Percentiles rank a stretch among this genome's conserved stretches.
These are phyloP conservation scores for Herpetomonas samuelpessoai DNA, from an alignment of 208 protist species.

Conservation along the genomic window DNA sequence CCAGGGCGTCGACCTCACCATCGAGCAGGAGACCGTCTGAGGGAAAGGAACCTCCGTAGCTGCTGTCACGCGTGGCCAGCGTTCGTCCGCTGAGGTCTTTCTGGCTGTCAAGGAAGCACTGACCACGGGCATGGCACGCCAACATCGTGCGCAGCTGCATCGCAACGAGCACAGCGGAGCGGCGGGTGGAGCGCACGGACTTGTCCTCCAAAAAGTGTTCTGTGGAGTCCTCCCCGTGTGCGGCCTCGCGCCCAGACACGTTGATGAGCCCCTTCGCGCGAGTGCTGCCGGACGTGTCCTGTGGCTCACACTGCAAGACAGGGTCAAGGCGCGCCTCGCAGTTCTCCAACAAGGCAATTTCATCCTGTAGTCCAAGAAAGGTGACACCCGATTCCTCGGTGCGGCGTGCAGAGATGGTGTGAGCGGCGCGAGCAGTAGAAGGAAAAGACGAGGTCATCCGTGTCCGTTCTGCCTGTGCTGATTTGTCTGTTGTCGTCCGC, in stretches of 20 bases:
- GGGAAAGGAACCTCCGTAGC: too few relatives aligned
- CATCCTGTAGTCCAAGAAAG: conserved; percentile 72
- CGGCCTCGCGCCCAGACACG: neutral
- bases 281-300: neutral
- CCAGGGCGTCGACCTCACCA: conserved; percentile 25
- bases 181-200: neutral
- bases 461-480: too few relatives aligned
- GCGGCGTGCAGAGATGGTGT: conserved; percentile 6
- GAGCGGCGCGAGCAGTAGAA: too few relatives aligned
- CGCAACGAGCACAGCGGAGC: conserved; percentile 6
- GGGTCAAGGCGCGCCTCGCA: conserved; percentile 54
- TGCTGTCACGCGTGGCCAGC: neutral
- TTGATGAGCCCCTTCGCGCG: conserved; percentile 6
- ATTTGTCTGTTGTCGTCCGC: conserved; percentile 33
- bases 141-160: conserved; percentile 49
- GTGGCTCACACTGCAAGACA: conserved; percentile 4
- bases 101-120: conserved; percentile 4
- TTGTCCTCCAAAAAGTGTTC: neutral
- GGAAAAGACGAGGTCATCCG: too few relatives aligned
- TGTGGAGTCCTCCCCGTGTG: neutral
- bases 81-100: neutral
- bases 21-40: neutral
- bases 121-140: conserved; percentile 15
- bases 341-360: conserved; percentile 61
- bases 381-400: conserved; percentile 49